Base-by-base conservation (phyloP, 2,329 filamentous ascomycete genomes). In the Colletotrichum incanum region DNA sequence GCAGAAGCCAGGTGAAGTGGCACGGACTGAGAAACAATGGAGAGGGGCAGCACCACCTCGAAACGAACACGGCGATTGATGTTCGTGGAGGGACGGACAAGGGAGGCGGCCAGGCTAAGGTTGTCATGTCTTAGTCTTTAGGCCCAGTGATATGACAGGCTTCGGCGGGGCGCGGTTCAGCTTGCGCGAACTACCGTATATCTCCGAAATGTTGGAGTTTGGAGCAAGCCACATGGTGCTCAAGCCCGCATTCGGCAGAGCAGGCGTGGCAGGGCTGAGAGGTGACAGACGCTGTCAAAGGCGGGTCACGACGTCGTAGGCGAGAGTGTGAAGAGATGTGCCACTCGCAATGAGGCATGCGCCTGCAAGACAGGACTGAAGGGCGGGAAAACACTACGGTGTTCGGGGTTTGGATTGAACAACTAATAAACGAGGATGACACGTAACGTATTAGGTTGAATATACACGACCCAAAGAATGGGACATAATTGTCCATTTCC, bases 221-320 rank as follows among this genome's bases (percentile, higher is more conserved):
- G 34, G 23, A 23, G 45, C 60, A 70, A 63, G 70, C 70, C 70
- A 65, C 65, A 69, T 55, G 60, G 65, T 37, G 43, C 49, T 31
- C 50, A 39, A 26, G 20, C 28, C 54, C 62, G 70, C 65, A 43
- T 72, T 37, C 70, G 54, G 54, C 37, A 39, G 14, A 34, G 11
- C 16, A 20, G 58, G 52, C 47, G 31, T 55, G 59, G 12, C 59
- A 68, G 65, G 60, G 65, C 66, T 70, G 66, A 60, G 37, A 31
- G 23, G 31, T 41, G 43, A 47, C 23, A 20, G 64, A 3, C 41
- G 26, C 9, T 34, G 20, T 52, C 26, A 20, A 55, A 49, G 54
- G 41, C 26, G 23, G 39, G 12, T 4, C 6, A 20, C 23, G 26
- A 18, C 60, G 47, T 49, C 16, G 45, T n/a, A 26, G 20, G 26